Percentiles rank a stretch among this genome's conserved stretches.
phyloP scores from a whole-genome alignment of 805 yeast species.

The Yarrowia sp. region DNA sequence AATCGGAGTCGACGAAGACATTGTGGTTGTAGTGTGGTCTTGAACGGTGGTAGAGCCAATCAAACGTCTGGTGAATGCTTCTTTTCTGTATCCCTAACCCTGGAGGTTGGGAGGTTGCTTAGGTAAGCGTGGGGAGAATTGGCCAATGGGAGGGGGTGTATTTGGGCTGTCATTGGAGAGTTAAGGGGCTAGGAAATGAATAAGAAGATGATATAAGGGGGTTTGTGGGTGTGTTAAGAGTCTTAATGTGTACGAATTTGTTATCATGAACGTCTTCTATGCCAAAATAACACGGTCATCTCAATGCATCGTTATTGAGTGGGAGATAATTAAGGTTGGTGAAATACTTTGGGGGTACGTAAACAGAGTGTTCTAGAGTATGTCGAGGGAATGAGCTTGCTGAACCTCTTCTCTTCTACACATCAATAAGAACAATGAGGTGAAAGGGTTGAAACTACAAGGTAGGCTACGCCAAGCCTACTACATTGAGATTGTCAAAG shows the following conservation, averaged over 20 bases:
- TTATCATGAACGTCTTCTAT: too few species aligned
- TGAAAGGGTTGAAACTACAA: too few species aligned
- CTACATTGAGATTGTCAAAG: too few species aligned
- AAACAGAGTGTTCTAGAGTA: background rate
- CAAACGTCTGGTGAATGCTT: conserved; percentile 36
- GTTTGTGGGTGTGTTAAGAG: too few species aligned
- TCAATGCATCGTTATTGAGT: background rate
- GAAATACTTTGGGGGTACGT: background rate
- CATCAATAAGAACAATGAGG: too few species aligned
- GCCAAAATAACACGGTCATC: too few species aligned
- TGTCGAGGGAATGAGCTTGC: background rate
- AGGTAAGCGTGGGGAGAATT: background rate
- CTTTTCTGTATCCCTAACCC: conserved; percentile 38
- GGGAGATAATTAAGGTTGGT: background rate
- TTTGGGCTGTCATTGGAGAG: background rate
- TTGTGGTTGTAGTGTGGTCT: conserved; percentile 35
- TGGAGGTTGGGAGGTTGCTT: conserved; percentile 20
- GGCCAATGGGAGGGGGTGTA: conserved; percentile 28
- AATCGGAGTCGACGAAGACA: conserved; percentile 39
- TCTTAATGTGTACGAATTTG: background rate
- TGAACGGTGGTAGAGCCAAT: conserved; percentile 37
- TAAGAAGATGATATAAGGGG: background rate
- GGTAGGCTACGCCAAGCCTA: too few species aligned
- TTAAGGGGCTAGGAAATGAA: background rate
- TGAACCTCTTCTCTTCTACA: too few species aligned